Conservation (phyloP, 441 rosid genomes). For the Erodium texanum region DNA sequence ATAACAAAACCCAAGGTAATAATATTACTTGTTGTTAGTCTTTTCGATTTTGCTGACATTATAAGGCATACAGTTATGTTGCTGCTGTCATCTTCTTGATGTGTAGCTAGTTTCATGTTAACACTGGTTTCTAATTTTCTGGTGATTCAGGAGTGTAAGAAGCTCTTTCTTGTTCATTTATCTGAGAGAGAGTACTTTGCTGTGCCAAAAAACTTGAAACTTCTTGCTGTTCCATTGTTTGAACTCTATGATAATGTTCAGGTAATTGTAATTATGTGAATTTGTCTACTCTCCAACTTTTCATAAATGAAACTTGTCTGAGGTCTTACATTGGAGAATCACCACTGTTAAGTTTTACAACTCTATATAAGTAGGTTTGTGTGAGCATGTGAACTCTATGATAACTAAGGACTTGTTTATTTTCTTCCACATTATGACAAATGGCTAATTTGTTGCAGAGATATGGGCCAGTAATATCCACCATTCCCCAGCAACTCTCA, state of each 20-base stretch:
- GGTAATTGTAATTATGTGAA: slow-evolving; percentile 30
- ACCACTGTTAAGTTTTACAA: not conserved
- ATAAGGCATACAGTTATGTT: not conserved
- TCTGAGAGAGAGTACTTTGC: slow-evolving; percentile 97
- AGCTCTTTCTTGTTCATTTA: slow-evolving; percentile 85
- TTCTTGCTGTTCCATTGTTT: slow-evolving; percentile 93
- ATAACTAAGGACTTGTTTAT: not conserved
- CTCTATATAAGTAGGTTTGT: no score
- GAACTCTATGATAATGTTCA: slow-evolving; percentile 98
- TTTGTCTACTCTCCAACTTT: no score
- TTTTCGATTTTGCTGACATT: slow-evolving; percentile 3
- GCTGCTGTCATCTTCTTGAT: slow-evolving; percentile 1
- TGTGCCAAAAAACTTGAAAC: slow-evolving; percentile 89
- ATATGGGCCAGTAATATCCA: slow-evolving; percentile 92
- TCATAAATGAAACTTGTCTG: no score
- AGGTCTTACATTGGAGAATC: not conserved
- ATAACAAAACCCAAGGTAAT: slow-evolving; percentile 89
- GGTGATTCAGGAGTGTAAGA: slow-evolving; percentile 80
- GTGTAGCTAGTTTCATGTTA: slow-evolving; percentile 4
- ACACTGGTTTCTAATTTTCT: not conserved
- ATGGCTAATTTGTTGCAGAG: slow-evolving; percentile 39
- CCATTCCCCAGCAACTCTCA: slow-evolving; percentile 98
- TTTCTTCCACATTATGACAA: not conserved
- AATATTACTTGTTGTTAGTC: not conserved
- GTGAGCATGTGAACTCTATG: no score